A percentile compares a stretch with the other conserved stretches of the same genome.
Evolutionary conservation across 805 yeast genomes (phyloP).

Genomic region (Tetrapisispora nanseiensis): DNA sequence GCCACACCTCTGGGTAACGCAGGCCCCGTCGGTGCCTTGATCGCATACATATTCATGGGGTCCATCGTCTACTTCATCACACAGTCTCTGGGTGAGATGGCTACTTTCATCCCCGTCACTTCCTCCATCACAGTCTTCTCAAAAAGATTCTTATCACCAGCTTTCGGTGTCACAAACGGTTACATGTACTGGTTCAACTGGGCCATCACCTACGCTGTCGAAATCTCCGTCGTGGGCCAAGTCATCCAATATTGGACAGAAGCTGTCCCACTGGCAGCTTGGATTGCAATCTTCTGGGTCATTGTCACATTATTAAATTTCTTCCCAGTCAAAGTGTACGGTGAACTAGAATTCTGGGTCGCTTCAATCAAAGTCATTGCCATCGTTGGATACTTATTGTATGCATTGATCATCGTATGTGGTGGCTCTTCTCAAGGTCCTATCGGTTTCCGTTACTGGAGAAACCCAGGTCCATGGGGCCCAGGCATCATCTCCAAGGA

Average conservation of each 20-base stretch:
- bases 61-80: constrained; percentile 50
- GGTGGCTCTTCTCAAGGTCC: constrained; percentile 50
- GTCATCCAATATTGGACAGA: constrained; percentile 45
- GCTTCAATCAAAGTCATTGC: constrained; percentile 45
- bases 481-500: constrained; percentile 38
- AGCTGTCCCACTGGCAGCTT: constrained; percentile 48
- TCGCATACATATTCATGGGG: constrained; percentile 55
- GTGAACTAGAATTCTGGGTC: constrained; percentile 51
- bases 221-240: constrained; percentile 47
- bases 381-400: constrained; percentile 44
- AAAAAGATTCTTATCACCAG: constrained; percentile 51
- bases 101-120: constrained; percentile 57
- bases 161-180: constrained; percentile 59
- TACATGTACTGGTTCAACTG: constrained; percentile 66
- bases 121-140: constrained; percentile 55
- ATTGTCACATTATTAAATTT: constrained; percentile 36
- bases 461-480: constrained; percentile 63
- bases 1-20: constrained; percentile 43
- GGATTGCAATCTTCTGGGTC: constrained; percentile 48
- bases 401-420: constrained; percentile 45
- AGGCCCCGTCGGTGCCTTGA: constrained; percentile 57
- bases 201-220: constrained; percentile 61
- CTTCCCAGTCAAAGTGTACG: constrained; percentile 46
- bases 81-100: constrained; percentile 66
- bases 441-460: constrained; percentile 56